A percentile compares a stretch with the other conserved stretches of the same genome.
Conservation (phyloP, 352 stramenopile species). For the Saprolegnia diclina region DNA sequence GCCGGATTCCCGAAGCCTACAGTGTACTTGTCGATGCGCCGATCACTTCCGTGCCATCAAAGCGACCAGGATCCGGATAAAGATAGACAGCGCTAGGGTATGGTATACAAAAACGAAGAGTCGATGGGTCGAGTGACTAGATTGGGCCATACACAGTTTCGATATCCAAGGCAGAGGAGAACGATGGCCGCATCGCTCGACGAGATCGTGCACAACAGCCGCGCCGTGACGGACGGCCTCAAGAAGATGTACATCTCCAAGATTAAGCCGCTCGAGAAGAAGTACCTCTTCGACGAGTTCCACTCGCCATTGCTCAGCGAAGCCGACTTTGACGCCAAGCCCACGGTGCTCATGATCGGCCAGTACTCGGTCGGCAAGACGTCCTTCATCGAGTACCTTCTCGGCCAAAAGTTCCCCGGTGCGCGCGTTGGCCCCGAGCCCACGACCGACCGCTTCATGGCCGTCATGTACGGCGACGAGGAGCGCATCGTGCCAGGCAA, state of each 20-base stretch:
- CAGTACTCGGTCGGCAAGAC: constrained; percentile 99
- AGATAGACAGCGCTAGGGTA: no score
- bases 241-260: constrained; percentile 75
- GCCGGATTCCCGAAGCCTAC: no score
- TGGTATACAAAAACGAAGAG: no score
- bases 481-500: constrained; percentile 97
- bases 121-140: no score
- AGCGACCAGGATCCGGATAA: no score
- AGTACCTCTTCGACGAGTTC: constrained; percentile 91
- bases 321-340: constrained; percentile 96
- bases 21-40: no score
- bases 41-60: no score
- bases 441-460: constrained; percentile 97
- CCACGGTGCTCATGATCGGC: constrained; percentile 96
- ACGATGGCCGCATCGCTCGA: constrained; percentile 23
- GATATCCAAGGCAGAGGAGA: not conserved
- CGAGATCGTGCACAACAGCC: constrained; percentile 62
- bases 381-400: constrained; percentile 95
- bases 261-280: constrained; percentile 84
- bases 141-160: not conserved
- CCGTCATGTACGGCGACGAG: constrained; percentile 96
- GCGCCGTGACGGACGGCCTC: constrained; percentile 64
- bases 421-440: constrained; percentile 97
- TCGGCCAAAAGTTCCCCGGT: constrained; percentile 94
- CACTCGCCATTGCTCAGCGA: constrained; percentile 90